Evolutionary conservation across 768 basidiomycete species (phyloP), one percentile per base, ranked within the genome.

Genomic region (Chalciporus chontae): DNA sequence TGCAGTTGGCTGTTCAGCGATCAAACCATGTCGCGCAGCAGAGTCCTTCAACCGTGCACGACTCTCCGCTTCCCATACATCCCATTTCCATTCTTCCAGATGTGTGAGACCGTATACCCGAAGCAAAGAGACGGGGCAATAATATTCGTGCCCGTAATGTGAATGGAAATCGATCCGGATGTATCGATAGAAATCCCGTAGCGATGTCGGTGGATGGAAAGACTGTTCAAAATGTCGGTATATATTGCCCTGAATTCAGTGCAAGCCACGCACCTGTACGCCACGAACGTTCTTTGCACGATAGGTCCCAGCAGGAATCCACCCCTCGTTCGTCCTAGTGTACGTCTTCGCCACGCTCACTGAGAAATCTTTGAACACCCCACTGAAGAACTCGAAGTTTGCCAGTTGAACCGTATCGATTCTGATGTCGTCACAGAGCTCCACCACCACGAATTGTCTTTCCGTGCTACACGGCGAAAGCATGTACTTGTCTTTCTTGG

Each of bases 311-410:
- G 89, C 86, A 31, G 71, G 73, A 13, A 77, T 79, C 88, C 90
- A 93, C 19, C 74, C 80, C 13, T 81, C 77, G 23, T 74, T 66
- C 36, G 76, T 76, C 17, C 75, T 77, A 8, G 79, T 77, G 55
- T 87, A 87, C 8, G 85, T 90, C 57, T 94, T 96, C 1, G 92
- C 84, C 8, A 82, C 92, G 66, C 87, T 89, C 41, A 98, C 84
- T 5, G 78, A 78, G 54, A 98, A 87, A 48, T 95, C 91, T 69
- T 89, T 88, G 74, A 98, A 94, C 13, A 96, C 89, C 2, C 94
- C 94, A 55, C 88, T 91, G 71, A 97, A 99, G 73, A 97, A 98
- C 72, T 99, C 95, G 64, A 90, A 96, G 63, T 97, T 95, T 51
- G 94, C 94, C 15, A 99, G 73, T 65, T 97, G 94, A 40, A 98